A percentile compares a stretch with the other conserved stretches of the same genome.
Evolutionary conservation across 2,329 filamentous ascomycete species (phyloP).

Genomic region (Colletotrichum trifolii): DNA sequence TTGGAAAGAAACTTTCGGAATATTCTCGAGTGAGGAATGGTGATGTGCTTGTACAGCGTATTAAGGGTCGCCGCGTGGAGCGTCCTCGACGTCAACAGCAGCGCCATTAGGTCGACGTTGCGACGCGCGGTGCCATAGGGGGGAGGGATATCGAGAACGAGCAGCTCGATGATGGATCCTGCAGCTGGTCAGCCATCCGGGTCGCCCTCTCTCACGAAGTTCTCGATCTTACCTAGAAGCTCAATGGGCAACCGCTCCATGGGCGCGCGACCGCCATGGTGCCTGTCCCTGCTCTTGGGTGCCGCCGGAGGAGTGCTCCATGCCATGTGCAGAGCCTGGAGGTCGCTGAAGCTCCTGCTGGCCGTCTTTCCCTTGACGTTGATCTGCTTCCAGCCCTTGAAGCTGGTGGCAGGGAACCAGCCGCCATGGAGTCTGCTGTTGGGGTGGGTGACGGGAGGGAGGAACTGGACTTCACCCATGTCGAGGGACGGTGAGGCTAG

Average conservation of each 20-base stretch:
- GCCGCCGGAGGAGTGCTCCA: slow-evolving; percentile 58
- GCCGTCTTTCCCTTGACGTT: slow-evolving; percentile 67
- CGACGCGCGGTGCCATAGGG: slow-evolving; percentile 81
- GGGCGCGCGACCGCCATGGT: slow-evolving; percentile 61
- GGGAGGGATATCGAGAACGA: slow-evolving; percentile 77
- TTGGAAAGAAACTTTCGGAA: slow-evolving; percentile 84
- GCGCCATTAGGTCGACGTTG: slow-evolving; percentile 81
- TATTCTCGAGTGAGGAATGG: slow-evolving; percentile 84
- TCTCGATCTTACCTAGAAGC: slow-evolving; percentile 70
- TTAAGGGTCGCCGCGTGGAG: slow-evolving; percentile 78
- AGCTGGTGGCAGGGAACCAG: slow-evolving; percentile 68
- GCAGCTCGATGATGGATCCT: slow-evolving; percentile 80
- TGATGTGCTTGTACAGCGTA: slow-evolving; percentile 82
- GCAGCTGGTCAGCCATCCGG: slow-evolving; percentile 32
- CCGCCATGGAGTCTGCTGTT: slow-evolving; percentile 67
- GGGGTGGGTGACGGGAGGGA: slow-evolving; percentile 65
- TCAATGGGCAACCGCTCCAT: slow-evolving; percentile 78
- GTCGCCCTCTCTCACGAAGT: slow-evolving; percentile 30
- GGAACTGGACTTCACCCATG: slow-evolving; percentile 55
- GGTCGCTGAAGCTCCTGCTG: slow-evolving; percentile 71
- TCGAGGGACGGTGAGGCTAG: slow-evolving; percentile 43
- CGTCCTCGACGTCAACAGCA: slow-evolving; percentile 79
- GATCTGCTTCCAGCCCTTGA: slow-evolving; percentile 73
- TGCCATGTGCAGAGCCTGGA: slow-evolving; percentile 65
- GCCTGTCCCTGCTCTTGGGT: slow-evolving; percentile 47